These are phyloP conservation scores for Boletus bicolor DNA, from an alignment of 768 basidiomycete species.

Conservation along the genomic window DNA sequence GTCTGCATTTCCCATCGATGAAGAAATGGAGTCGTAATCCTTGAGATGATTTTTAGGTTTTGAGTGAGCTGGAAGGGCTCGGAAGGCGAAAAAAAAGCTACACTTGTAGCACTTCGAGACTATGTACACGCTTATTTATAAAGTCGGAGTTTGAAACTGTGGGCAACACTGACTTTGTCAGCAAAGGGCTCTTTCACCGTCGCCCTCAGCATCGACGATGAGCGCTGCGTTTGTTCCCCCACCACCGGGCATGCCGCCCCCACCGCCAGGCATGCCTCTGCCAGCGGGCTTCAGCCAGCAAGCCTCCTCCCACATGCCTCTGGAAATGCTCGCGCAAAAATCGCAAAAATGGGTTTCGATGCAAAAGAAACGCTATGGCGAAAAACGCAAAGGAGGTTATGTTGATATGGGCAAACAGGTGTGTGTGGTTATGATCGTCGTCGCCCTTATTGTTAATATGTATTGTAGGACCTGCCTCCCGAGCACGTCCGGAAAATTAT, in stretches of 20 bases:
- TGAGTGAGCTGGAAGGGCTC: too few relatives aligned
- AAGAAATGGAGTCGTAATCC: too few relatives aligned
- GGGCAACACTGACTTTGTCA: slow-evolving; percentile 21
- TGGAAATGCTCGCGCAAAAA: slow-evolving; percentile 82
- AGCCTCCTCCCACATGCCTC: slow-evolving; percentile 44
- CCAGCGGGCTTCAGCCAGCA: slow-evolving; percentile 33
- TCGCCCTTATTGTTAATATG: slow-evolving; percentile 4
- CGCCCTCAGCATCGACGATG: slow-evolving; percentile 33
- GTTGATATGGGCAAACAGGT: slow-evolving; percentile 95
- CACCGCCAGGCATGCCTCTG: slow-evolving; percentile 41
- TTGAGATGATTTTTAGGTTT: too few relatives aligned
- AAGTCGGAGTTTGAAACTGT: slow-evolving; percentile 23
- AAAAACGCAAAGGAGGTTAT: slow-evolving; percentile 84
- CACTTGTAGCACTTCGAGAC: too few relatives aligned
- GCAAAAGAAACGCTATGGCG: slow-evolving; percentile 90
- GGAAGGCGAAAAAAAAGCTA: too few relatives aligned
- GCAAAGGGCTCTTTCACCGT: slow-evolving; percentile 19
- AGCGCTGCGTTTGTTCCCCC: slow-evolving; percentile 34
- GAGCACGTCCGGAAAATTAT: slow-evolving; percentile 99
- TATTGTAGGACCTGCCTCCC: slow-evolving; percentile 79
- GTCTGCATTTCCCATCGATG: too few relatives aligned
- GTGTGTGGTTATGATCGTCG: slow-evolving; percentile 21
- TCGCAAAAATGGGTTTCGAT: slow-evolving; percentile 95
- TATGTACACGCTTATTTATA: too few relatives aligned
- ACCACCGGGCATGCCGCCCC: slow-evolving; percentile 41